Evolutionary conservation across 768 basidiomycete genomes (phyloP), one percentile per base, ranked within the genome.

Genomic region (Grammothele lineata): DNA sequence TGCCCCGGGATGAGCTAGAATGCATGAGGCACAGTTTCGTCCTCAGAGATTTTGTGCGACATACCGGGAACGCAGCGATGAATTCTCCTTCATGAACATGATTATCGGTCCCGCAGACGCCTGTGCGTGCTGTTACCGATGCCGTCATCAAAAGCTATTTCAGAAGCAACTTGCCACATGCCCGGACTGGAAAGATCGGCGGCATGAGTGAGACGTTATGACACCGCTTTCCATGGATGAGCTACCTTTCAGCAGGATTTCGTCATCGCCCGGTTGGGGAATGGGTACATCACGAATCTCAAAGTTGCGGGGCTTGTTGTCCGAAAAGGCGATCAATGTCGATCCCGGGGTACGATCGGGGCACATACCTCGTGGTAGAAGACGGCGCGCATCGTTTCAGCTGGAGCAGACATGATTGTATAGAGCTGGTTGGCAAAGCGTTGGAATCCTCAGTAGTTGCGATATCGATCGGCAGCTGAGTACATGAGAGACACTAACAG

Each of bases 1-100:
- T 87, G 84, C 2, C 85, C 82, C 10, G 87, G 84, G 47, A 87
- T 83, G 34, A 89, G 71, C 76, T 83, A 54, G 32, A n/a, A n/a
- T n/a, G n/a, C n/a, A n/a, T n/a, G n/a, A n/a, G 37, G 18, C n/a
- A 42, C 2, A 12, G 27, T 21, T 24, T n/a, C 22, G 24, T 34
- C 21, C n/a, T n/a, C n/a, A n/a, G n/a, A n/a, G 9, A 44, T 8
- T 24, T 27, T 33, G n/a, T 4, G 14, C 18, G 19, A n/a, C 73
- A 54, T 59, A 82, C 81, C 17, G 84, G 84, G 62, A 85, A 85
- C 57, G 76, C 71, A n/a, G 78, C 71, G 55, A 83, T 81, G 58
- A 85, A 86, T 62, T 85, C 80, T 54, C 84, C 83, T 64, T 68
- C 67, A 59, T 76, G 72, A 43, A 80, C 77, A 56, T 72, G 83